Conservation (phyloP, 176 grass and related monocot species). For the Phragmites australis region DNA sequence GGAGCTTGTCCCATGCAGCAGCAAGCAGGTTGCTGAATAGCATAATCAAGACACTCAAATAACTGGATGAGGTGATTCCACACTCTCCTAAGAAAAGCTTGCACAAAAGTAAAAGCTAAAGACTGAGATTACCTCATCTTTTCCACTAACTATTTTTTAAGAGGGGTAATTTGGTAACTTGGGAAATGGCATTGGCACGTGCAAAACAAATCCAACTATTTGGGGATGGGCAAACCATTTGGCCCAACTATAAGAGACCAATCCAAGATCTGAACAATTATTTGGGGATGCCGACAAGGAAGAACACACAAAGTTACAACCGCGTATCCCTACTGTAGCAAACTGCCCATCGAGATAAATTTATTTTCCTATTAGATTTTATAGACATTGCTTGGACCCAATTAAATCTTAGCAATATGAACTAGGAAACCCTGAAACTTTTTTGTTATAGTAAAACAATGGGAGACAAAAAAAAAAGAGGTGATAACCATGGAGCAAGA, state of each 20-base stretch:
- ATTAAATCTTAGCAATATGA: not conserved
- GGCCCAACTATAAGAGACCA: not conserved
- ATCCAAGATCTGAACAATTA: not conserved
- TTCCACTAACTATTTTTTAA: not conserved
- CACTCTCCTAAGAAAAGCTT: not conserved
- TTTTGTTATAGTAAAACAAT: not conserved
- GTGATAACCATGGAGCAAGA: not conserved
- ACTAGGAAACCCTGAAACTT: constrained; percentile 17
- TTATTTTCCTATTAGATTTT: not conserved
- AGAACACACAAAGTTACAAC: not conserved
- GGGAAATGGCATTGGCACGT: not conserved
- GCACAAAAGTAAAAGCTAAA: not conserved
- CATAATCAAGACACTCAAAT: constrained; percentile 16
- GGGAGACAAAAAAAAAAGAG: not conserved
- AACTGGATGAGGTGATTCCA: not conserved
- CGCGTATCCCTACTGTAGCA: not conserved
- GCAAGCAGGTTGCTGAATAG: constrained; percentile 2
- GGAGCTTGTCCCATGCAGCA: not conserved
- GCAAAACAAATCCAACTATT: not conserved
- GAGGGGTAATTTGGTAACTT: not conserved
- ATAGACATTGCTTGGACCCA: not conserved
- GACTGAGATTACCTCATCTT: not conserved
- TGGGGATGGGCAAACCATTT: not conserved
- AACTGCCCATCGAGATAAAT: not conserved
- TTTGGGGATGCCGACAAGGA: not conserved